Evolutionary conservation across 306 rosid genomes (phyloP), one percentile per base, ranked within the genome.

Genomic region (Vigna radiata): DNA sequence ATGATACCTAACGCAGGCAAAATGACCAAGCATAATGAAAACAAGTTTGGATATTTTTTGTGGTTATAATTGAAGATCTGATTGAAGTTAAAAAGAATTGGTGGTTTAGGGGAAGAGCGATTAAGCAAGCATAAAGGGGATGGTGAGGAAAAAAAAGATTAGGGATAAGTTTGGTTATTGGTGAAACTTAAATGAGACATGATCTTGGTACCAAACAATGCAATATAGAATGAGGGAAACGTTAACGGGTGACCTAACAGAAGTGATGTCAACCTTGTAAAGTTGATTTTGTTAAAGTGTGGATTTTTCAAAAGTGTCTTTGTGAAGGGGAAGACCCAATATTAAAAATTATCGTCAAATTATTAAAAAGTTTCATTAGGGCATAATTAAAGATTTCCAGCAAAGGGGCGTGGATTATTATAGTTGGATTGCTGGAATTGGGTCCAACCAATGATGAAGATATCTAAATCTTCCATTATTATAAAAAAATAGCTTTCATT

Each of bases 361-460:
- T 68, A 81, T 74, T 79, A 78, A 19, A 79, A 82, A 77, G 77
- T 74, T 84, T 84, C 48, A 86, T 81, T 84, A 71, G 82, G 80
- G 54, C 76, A 84, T 79, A 86, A 81, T 86, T 79, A 78, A 86
- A 46, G 65, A 66, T 63, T 76, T 82, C 12, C 16, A 67, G 75
- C 33, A 64, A 64, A 63, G 83, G 83, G 77, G 78, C 62, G 67
- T 76, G 75, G 77, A 83, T 79, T 81, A 84, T 81, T 81, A 62
- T 84, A 83, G 78, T 82, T 48, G 80, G 68, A 84, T 84, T 81
- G 85, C 82, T 86, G 75, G 73, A 58, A 83, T 81, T 76, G 85
- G 87, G 89, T 81, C 87, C 86, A 81, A 82, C 53, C 76, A 86
- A 89, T 80, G 84, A 89, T 83, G 86, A 58, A 79, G 80, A 78